Base-by-base conservation (phyloP, 345 rosid species). In the Euphorbia peplus region DNA sequence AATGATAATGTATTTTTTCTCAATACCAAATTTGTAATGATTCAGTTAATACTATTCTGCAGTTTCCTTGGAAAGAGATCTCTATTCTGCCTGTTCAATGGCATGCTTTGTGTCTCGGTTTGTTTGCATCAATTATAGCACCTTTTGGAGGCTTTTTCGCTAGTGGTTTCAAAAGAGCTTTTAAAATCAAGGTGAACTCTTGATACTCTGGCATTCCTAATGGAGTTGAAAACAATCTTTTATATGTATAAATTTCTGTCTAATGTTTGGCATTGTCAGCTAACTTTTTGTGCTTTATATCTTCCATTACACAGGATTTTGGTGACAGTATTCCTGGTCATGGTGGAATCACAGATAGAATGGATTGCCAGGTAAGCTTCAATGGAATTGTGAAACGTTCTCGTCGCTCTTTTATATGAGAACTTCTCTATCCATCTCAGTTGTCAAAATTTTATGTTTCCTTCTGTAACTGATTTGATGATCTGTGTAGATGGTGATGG, bases 271-370 rank as follows among this genome's bases (percentile, higher is more conserved):
- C 24, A n/a, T 51, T 14, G 12, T 60, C 50, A 18, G 51, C 26
- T 60, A 62, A 30, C 46, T 24, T 46, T 10, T 24, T 62, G 50
- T 2, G 63, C 26, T 21, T 52, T 8, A 35, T 28, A 18, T 63
- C 18, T 8, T 39, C 41, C 26, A 64, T 48, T 70, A 47, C 3
- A 26, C 89, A 95, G 97, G 99, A 95, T 78, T 95, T 95, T 78
- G 97, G 99, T 63, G 99, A 95, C 78, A 95, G 99, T 70, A 95
- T 95, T 73, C 97, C 99, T n/a, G 99, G 99, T 60, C 99, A 95
- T 80, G 99, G 97, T 62, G 97, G 99, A 50, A 89, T 95, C 69
- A 95, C 99, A 6, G 99, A 95, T 80, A 81, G 99, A 84, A 95
- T 95, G 99, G 99, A 95, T 75, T 95, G 97, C 66, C 96, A 95